Percentiles rank a stretch among this genome's conserved stretches.
These are phyloP conservation scores for Fulvia fulva DNA, from an alignment of 2,329 filamentous ascomycete genomes.

Conservation along the genomic window DNA sequence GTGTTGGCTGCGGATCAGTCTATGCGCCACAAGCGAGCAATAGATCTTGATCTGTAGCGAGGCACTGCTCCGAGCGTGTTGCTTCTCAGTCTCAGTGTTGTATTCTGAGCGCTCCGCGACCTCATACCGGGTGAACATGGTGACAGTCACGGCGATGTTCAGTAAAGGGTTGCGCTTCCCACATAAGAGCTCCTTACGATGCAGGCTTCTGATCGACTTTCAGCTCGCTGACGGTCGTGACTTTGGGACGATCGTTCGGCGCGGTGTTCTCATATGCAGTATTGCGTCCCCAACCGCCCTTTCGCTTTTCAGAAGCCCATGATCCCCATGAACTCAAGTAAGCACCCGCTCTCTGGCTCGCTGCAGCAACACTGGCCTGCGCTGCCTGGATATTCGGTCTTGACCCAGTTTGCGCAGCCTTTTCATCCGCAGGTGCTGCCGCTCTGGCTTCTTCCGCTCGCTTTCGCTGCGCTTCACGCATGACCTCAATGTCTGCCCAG, in stretches of 20 bases:
- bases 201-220: neutral
- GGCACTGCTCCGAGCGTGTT: too few species aligned
- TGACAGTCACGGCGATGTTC: too few species aligned
- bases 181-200: neutral
- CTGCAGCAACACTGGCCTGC: conserved; percentile 53
- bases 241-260: conserved; percentile 2
- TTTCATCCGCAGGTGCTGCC: conserved; percentile 24
- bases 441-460: conserved; percentile 54
- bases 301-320: conserved; percentile 72
- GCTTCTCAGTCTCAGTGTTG: too few species aligned
- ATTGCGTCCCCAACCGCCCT: conserved; percentile 29
- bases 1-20: neutral
- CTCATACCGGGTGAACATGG: too few species aligned
- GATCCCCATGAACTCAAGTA: conserved; percentile 61
- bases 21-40: neutral
- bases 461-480: conserved; percentile 69
- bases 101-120: too few species aligned
- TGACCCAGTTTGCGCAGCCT: conserved; percentile 5
- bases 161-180: too few species aligned
- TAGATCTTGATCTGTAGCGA: neutral
- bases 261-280: neutral
- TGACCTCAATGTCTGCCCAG: conserved; percentile 83
- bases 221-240: conserved; percentile 7
- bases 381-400: conserved; percentile 51
- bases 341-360: conserved; percentile 54